These are phyloP conservation scores for Cladophialophora immunda DNA, from an alignment of 2,329 filamentous ascomycete genomes.

Conservation along the genomic window DNA sequence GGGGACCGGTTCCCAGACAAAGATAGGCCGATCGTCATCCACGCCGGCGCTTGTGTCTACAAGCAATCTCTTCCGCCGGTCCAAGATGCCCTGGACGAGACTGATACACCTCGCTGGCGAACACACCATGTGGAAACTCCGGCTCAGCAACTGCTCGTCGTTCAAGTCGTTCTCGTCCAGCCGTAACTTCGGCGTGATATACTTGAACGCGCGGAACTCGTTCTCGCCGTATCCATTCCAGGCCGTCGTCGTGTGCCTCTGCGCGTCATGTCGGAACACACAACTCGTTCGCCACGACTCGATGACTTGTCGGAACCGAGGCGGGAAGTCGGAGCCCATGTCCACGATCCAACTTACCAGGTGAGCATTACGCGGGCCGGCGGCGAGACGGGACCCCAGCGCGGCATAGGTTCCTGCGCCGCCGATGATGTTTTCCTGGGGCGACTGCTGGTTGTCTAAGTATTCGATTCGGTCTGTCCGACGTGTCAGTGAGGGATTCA, in stretches of 20 bases:
- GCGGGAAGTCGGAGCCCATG: conserved; percentile 85
- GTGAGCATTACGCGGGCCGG: conserved; percentile 70
- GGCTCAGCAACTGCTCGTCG: conserved; percentile 71
- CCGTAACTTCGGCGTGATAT: conserved; percentile 84
- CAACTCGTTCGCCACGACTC: conserved; percentile 78
- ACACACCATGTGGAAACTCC: conserved; percentile 88
- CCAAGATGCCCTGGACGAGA: conserved; percentile 75
- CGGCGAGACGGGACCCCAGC: conserved; percentile 87
- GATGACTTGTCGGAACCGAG: conserved; percentile 69
- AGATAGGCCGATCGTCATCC: conserved; percentile 64
- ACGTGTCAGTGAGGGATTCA: no score
- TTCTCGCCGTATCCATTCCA: conserved; percentile 88
- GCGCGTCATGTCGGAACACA: conserved; percentile 70
- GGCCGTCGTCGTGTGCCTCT: conserved; percentile 81
- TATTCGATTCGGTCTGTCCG: conserved; percentile 97
- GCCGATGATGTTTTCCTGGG: conserved; percentile 80
- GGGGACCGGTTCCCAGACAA: conserved; percentile 96
- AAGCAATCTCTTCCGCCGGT: conserved; percentile 54
- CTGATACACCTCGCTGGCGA: conserved; percentile 78
- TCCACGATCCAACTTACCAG: conserved; percentile 91
- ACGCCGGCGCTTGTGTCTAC: no score
- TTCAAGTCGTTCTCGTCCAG: conserved; percentile 77
- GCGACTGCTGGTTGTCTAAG: conserved; percentile 64
- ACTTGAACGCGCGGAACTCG: conserved; percentile 81
- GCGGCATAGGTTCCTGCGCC: conserved; percentile 89